phyloP scores from a whole-genome alignment of 345 rosid genomes.

The Salix koriyanagi region DNA sequence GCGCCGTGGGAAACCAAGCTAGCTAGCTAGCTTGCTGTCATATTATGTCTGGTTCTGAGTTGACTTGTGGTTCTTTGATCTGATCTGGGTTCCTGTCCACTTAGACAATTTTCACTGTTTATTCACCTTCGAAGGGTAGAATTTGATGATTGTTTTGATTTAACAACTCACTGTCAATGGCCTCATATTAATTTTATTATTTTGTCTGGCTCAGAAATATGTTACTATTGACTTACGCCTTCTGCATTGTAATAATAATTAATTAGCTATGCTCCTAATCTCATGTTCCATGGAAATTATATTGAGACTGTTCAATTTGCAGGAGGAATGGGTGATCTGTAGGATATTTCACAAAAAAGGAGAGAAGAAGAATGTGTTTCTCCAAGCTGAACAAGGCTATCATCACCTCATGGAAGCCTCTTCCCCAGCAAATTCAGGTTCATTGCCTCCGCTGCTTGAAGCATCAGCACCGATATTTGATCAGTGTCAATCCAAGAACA shows the following conservation, averaged over 20 bases:
- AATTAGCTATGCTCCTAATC: neutral
- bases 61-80: slow-evolving; percentile 23
- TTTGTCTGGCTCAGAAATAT: neutral
- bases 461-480: slow-evolving; percentile 34
- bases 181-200: neutral
- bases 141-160: slow-evolving; percentile 50
- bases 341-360: slow-evolving; percentile 70
- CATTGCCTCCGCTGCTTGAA: slow-evolving; percentile 55
- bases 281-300: neutral
- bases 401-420: slow-evolving; percentile 24
- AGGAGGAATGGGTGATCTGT: slow-evolving; percentile 99
- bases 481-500: slow-evolving; percentile 23
- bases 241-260: neutral
- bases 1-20: slow-evolving; percentile 5
- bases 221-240: neutral
- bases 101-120: slow-evolving; percentile 9
- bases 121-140: slow-evolving; percentile 13
- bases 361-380: slow-evolving; percentile 50
- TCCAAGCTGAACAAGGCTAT: slow-evolving; percentile 38
- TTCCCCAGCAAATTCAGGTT: slow-evolving; percentile 20
- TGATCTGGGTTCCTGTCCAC: neutral
- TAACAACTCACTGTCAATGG: slow-evolving; percentile 12
- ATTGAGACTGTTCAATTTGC: slow-evolving; percentile 8
- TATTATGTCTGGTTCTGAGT: slow-evolving; percentile 39
- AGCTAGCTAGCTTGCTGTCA: neutral